Base-by-base conservation (phyloP, 139 green algal genomes). In the Limnomonas spitsbergensis region DNA sequence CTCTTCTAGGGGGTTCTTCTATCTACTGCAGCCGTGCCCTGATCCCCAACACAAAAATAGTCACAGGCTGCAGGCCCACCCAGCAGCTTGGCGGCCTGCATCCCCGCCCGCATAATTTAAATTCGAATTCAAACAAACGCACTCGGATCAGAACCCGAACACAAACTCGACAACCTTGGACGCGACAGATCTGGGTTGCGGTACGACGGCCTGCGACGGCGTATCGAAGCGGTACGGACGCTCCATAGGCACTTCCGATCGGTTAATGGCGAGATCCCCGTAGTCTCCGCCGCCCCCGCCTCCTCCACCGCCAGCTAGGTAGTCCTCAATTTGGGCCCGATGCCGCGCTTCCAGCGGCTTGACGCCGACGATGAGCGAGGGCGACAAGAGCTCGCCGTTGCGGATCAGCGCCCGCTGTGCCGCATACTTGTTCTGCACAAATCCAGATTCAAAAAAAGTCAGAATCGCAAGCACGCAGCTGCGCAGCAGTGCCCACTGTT, bases 371-470 rank as follows among this genome's bases (percentile, higher is more conserved):
- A 91, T 89, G 6, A 91, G 81, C 0, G 52, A 56, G 40, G 38
- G 26, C 2, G 47, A 80, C 6, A 91, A 80, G 79, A 83, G 77
- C 73, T 89, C 81, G 1, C 88, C 88, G 71, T 79, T 85, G 9
- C 79, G 66, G 27, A 88, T 71, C 53, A 91, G 73, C 0, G 85
- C 85, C 0, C 85, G 79, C 76, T 91, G 88, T 6, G 88, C 79
- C 24, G 75, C 88, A 42, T 88, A 87, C 69, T 88, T 87, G 56
- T 80, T 91, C 69, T 88, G n/a, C n/a, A n/a, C n/a, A n/a, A n/a
- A n/a, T n/a, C n/a, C n/a, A n/a, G n/a, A n/a, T n/a, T n/a, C n/a
- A n/a, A n/a, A n/a, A n/a, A n/a, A n/a, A n/a, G n/a, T n/a, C n/a
- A n/a, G n/a, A n/a, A n/a, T n/a, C n/a, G n/a, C n/a, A n/a, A n/a